Evolutionary conservation across 208 protist species (phyloP), one percentile per base, ranked within the genome.

Genomic region (Endotrypanum monterogeii): DNA sequence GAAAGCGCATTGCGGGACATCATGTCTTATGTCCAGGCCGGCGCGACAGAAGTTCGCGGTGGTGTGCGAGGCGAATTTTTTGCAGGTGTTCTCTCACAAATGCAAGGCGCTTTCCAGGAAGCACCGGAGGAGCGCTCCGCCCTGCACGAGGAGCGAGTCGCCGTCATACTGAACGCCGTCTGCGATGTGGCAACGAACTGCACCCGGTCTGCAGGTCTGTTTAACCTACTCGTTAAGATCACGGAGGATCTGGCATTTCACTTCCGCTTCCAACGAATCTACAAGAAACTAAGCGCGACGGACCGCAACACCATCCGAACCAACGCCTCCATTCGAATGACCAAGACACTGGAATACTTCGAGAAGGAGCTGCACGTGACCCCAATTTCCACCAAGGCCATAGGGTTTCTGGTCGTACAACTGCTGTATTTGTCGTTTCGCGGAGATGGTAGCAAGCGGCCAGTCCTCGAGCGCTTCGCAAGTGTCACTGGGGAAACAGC

Each of bases 301-400:
- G 89, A 96, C 52, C 85, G 91, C 57, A 85, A 80, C 55, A 97
- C 89, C 5, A 90, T 97, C 35, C 93, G 93, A 18, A 89, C 78
- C 16, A 85, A 83, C 50, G 69, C 65, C 44, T 78, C 66, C 35
- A 80, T 95, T n/a, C 87, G 92, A 60, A 89, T 97, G 82, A 60
- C 88, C 6, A 85, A 92, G 72, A 97, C 93, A n/a, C 79, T 95
- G n/a, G 82, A 88, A 20, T 94, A 95, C 83, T 96, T 98, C 74
- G 94, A 98, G 74, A 84, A 89, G 52, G 86, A 95, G 81, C 83
- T 83, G 60, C 67, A 63, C 44, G 73, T 96, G 14, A 80, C 83
- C 0, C 90, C 90, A 2, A 57, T 90, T 30, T 89, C 89, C 20
- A 82, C 78, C 18, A 93, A 95, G 72, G 79, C 90, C 2, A 85